Evolutionary conservation across 139 green algal species (phyloP).

Genomic region (Micractinium conductrix): DNA sequence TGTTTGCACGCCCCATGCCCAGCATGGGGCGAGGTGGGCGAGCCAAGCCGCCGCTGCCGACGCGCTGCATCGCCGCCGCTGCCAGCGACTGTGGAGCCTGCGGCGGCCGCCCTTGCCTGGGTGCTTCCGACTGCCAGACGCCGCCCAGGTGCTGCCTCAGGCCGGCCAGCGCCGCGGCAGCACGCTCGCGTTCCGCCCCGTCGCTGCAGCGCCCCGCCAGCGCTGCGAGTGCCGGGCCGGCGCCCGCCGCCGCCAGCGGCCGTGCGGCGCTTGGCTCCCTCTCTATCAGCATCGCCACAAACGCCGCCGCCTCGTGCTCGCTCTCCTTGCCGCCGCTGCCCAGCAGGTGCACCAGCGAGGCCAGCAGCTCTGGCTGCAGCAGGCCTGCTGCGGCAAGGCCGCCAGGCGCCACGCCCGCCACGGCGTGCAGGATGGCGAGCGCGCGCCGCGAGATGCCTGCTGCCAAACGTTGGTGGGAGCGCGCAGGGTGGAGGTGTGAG

Average conservation of each 20-base stretch:
- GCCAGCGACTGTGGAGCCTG: no score
- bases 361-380: not conserved
- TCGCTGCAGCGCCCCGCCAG: not conserved
- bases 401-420: not conserved
- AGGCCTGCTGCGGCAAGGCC: not conserved
- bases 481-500: not conserved
- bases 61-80: no score
- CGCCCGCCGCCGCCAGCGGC: constrained; percentile 1
- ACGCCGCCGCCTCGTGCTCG: not conserved
- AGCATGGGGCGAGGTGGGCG: no score
- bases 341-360: constrained; percentile 9
- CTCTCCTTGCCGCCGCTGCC: not conserved
- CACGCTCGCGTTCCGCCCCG: not conserved
- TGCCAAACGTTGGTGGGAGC: not conserved
- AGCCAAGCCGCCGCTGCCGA: no score
- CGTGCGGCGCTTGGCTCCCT: not conserved
- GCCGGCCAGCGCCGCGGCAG: not conserved
- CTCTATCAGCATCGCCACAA: not conserved
- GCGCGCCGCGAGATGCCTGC: constrained; percentile 4
- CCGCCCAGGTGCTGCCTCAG: not conserved
- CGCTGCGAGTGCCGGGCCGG: not conserved
- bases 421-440: constrained; percentile 22
- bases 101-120: no score
- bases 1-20: no score
- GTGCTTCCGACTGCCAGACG: not conserved